phyloP scores from a whole-genome alignment of 768 basidiomycete genomes.

The Auricularia auricula-judae region DNA sequence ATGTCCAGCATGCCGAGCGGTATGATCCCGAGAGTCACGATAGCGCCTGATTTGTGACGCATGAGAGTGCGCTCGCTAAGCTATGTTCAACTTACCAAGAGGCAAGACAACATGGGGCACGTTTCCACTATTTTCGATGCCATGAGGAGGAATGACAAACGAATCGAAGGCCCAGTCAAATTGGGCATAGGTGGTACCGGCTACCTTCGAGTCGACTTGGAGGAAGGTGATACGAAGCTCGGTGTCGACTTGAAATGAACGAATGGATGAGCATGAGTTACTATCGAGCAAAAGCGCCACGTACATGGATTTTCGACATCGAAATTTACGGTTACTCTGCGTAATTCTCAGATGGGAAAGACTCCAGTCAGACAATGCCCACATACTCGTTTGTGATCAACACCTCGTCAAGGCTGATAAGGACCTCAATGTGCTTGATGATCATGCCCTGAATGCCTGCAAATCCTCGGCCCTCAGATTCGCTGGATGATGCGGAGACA shows the following conservation, averaged over 20 bases:
- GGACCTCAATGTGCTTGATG: slow-evolving; percentile 45
- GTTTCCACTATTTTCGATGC: slow-evolving; percentile 49
- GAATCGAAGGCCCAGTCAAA: slow-evolving; percentile 44
- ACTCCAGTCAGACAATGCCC: not conserved
- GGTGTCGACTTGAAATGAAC: slow-evolving; percentile 34
- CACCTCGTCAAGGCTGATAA: slow-evolving; percentile 34
- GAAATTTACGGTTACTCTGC: slow-evolving; percentile 41
- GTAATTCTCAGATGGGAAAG: slow-evolving; percentile 31
- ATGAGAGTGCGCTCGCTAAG: not conserved
- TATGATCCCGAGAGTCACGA: slow-evolving; percentile 45
- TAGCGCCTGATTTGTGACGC: slow-evolving; percentile 26
- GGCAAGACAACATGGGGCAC: slow-evolving; percentile 48
- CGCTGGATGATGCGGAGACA: too few relatives aligned
- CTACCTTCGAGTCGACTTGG: slow-evolving; percentile 42
- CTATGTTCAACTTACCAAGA: slow-evolving; percentile 13
- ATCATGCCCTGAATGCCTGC: slow-evolving; percentile 20
- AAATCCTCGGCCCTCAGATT: slow-evolving; percentile 3
- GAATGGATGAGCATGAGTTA: not conserved
- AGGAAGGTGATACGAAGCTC: slow-evolving; percentile 46
- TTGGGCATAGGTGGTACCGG: slow-evolving; percentile 44
- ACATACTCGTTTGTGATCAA: slow-evolving; percentile 1
- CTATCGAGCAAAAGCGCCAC: slow-evolving; percentile 1
- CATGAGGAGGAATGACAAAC: slow-evolving; percentile 46
- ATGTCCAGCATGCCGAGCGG: slow-evolving; percentile 45
- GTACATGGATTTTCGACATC: slow-evolving; percentile 29